Evolutionary conservation across 495 filamentous ascomycete genomes (phyloP).

Genomic region (Neurospora sp.): DNA sequence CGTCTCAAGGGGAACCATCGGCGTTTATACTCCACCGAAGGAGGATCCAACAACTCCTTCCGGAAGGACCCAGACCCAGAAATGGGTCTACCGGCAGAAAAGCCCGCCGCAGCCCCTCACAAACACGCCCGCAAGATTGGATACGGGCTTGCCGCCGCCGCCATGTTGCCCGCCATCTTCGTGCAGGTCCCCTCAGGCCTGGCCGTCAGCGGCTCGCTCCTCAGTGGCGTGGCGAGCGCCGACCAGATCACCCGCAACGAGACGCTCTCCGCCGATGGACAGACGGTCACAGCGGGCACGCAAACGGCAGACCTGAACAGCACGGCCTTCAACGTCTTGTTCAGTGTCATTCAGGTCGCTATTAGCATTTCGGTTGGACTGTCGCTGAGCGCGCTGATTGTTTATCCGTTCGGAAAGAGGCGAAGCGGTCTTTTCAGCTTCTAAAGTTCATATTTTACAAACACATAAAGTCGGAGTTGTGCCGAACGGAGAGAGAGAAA

Average conservation of each 20-base stretch:
- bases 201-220: constrained; percentile 69
- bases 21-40: not conserved
- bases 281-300: constrained; percentile 13
- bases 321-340: constrained; percentile 75
- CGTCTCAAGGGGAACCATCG: constrained; percentile 6
- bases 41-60: constrained; percentile 5
- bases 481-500: not conserved
- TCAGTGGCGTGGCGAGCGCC: constrained; percentile 77
- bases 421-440: constrained; percentile 86
- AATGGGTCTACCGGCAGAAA: constrained; percentile 4
- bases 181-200: constrained; percentile 89
- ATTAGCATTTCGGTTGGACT: constrained; percentile 89
- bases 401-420: constrained; percentile 89
- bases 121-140: constrained; percentile 26
- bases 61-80: constrained; percentile 12
- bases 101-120: not conserved
- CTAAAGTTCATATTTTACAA: constrained; percentile 27
- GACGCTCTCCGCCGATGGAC: constrained; percentile 18
- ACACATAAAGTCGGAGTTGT: not conserved
- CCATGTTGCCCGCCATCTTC: constrained; percentile 87
- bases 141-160: constrained; percentile 76
- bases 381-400: constrained; percentile 73
- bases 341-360: constrained; percentile 82
- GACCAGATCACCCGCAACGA: constrained; percentile 58
- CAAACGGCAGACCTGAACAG: constrained; percentile 35